Evolutionary conservation across 371 early-diverging fungal species (phyloP).

Genomic region (Mortierella sp.): DNA sequence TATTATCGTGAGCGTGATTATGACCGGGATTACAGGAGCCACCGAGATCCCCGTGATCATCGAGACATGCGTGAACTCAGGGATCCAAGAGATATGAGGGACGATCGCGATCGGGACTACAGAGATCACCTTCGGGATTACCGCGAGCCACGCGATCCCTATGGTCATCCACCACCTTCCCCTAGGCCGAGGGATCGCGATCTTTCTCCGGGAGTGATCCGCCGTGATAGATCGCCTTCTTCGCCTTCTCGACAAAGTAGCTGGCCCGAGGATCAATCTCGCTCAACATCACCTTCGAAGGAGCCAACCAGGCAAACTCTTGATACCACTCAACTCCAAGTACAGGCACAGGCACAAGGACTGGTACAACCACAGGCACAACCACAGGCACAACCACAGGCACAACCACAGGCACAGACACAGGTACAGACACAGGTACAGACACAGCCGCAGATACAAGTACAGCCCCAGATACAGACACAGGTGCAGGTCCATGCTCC

Average conservation of each 20-base stretch:
- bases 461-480: too few relatives aligned
- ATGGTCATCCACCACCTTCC: constrained; percentile 28
- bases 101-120: constrained; percentile 33
- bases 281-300: constrained; percentile 28
- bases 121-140: constrained; percentile 29
- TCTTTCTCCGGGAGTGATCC: constrained; percentile 15
- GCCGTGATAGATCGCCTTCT: constrained; percentile 30
- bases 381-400: too few relatives aligned
- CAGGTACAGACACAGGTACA: too few relatives aligned
- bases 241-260: constrained; percentile 20
- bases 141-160: constrained; percentile 28
- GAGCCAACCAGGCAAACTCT: constrained; percentile 6
- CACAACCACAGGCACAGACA: too few relatives aligned
- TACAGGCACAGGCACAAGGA: too few relatives aligned
- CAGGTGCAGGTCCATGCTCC: too few relatives aligned
- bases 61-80: constrained; percentile 35
- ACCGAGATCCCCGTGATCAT: constrained; percentile 34
- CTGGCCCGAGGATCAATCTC: constrained; percentile 24
- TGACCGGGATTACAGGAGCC: constrained; percentile 40
- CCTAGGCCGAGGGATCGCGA: constrained; percentile 32
- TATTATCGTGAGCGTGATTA: constrained; percentile 48
- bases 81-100: constrained; percentile 22
- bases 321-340: not conserved
- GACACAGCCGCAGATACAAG: too few relatives aligned
- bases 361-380: too few relatives aligned